A percentile compares a stretch with the other conserved stretches of the same genome.
Evolutionary conservation across 768 basidiomycete species (phyloP).

Genomic region (Lactarius pseudohatsudake): DNA sequence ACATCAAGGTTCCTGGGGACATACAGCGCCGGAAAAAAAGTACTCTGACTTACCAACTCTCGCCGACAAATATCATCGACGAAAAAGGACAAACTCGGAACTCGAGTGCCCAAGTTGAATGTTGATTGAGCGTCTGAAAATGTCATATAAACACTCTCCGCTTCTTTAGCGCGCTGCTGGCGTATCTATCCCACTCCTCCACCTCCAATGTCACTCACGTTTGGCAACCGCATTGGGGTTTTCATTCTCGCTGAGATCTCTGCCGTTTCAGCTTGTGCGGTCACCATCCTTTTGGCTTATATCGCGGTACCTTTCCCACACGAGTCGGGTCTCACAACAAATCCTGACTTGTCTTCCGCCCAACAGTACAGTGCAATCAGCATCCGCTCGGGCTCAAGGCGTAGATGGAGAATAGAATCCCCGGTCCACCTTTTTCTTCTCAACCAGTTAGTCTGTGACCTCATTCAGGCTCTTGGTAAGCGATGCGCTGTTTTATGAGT

Average conservation of each 20-base stretch:
- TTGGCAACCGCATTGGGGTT: constrained; percentile 32
- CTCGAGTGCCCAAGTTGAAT: background rate
- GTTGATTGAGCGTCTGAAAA: background rate
- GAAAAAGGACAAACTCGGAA: background rate
- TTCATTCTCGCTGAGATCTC: constrained; percentile 33
- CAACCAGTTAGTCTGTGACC: constrained; percentile 33
- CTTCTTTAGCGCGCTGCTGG: background rate
- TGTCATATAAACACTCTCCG: background rate
- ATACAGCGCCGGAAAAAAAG: background rate
- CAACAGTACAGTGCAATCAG: constrained; percentile 29
- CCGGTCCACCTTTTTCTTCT: constrained; percentile 36
- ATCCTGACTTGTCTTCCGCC: background rate
- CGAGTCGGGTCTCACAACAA: background rate
- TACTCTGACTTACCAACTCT: no score
- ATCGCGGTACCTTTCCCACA: constrained; percentile 28
- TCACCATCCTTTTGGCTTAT: constrained; percentile 30
- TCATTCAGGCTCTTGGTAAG: constrained; percentile 35
- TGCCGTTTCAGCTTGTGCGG: constrained; percentile 31
- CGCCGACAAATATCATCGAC: background rate
- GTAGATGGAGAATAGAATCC: constrained; percentile 29
- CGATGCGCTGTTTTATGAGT: background rate
- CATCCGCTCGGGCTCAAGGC: constrained; percentile 25
- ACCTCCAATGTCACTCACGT: constrained; percentile 23
- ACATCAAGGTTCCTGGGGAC: background rate
- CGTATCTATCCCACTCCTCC: background rate